A percentile compares a stretch with the other conserved stretches of the same genome.
Evolutionary conservation across 2,329 filamentous ascomycete species (phyloP).

Genomic region (Xenoacremonium recifei): DNA sequence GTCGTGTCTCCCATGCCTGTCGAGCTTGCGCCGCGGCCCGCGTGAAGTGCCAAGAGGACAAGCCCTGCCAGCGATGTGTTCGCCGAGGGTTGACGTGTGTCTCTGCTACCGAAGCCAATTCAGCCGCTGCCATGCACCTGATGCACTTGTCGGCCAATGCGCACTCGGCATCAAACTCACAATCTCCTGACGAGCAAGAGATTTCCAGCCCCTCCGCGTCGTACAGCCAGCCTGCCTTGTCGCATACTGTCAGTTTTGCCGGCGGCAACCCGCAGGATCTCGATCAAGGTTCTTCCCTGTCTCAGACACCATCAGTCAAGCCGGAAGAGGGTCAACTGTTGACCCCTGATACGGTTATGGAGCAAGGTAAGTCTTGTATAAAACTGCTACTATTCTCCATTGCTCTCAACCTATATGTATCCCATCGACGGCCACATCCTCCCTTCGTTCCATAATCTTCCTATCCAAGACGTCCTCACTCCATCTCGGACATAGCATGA

Average conservation of each 20-base stretch:
- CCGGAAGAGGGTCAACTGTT: slow-evolving; percentile 15
- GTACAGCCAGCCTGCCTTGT: slow-evolving; percentile 7
- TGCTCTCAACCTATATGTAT: background rate
- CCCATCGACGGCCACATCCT: no score
- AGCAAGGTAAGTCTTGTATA: slow-evolving; percentile 13
- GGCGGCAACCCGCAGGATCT: slow-evolving; percentile 3
- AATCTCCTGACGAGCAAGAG: slow-evolving; percentile 19
- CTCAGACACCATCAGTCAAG: slow-evolving; percentile 13
- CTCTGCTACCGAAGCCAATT: slow-evolving; percentile 34
- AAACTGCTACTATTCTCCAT: no score
- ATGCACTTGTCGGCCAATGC: slow-evolving; percentile 41
- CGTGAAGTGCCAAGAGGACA: slow-evolving; percentile 55
- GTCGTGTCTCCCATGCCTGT: slow-evolving; percentile 54
- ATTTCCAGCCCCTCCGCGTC: slow-evolving; percentile 12
- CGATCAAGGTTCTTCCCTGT: slow-evolving; percentile 11
- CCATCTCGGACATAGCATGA: background rate
- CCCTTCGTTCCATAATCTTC: background rate
- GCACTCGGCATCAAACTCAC: slow-evolving; percentile 25
- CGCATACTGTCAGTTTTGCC: background rate
- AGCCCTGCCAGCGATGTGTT: slow-evolving; percentile 52
- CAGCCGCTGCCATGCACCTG: slow-evolving; percentile 42
- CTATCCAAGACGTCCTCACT: background rate
- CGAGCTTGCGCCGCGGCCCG: slow-evolving; percentile 49
- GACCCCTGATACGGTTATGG: slow-evolving; percentile 19
- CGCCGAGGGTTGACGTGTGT: slow-evolving; percentile 46